phyloP scores from a whole-genome alignment of 495 filamentous ascomycete species.

The Friedmanniomyces simplex region DNA sequence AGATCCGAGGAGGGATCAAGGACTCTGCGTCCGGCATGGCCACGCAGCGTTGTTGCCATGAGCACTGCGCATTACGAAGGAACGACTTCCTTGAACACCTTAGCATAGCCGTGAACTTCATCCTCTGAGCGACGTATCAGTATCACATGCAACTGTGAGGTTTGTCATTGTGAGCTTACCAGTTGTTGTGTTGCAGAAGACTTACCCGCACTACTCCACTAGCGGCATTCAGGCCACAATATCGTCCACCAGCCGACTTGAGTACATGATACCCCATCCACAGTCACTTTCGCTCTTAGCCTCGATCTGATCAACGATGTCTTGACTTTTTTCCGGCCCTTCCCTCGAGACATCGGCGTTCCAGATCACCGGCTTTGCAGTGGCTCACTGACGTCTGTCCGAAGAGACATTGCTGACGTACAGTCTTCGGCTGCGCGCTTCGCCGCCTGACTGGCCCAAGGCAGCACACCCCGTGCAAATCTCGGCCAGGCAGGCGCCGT shows the following conservation, averaged over 20 bases:
- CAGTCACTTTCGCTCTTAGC: conserved; percentile 44
- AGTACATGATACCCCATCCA: conserved; percentile 61
- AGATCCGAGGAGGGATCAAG: background rate
- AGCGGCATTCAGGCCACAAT: conserved; percentile 44
- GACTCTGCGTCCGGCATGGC: background rate
- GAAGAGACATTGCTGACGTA: too few species aligned
- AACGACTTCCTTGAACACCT: conserved; percentile 37
- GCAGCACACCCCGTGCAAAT: too few species aligned
- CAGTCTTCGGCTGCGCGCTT: too few species aligned
- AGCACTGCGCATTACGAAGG: background rate
- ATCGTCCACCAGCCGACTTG: conserved; percentile 48
- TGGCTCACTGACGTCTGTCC: too few species aligned
- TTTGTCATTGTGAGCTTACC: conserved; percentile 25
- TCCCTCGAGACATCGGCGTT: too few species aligned
- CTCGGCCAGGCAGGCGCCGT: too few species aligned
- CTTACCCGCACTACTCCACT: conserved; percentile 61
- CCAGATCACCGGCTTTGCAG: too few species aligned
- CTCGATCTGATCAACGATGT: conserved; percentile 55
- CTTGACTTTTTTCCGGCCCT: too few species aligned
- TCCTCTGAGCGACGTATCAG: too few species aligned
- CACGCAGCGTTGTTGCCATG: background rate
- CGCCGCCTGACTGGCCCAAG: too few species aligned
- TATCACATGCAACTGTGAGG: background rate
- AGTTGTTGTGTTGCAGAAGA: conserved; percentile 66
- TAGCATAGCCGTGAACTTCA: conserved; percentile 44